phyloP scores from a whole-genome alignment of 73 alveolate species.

The Paramecium bursaria region DNA sequence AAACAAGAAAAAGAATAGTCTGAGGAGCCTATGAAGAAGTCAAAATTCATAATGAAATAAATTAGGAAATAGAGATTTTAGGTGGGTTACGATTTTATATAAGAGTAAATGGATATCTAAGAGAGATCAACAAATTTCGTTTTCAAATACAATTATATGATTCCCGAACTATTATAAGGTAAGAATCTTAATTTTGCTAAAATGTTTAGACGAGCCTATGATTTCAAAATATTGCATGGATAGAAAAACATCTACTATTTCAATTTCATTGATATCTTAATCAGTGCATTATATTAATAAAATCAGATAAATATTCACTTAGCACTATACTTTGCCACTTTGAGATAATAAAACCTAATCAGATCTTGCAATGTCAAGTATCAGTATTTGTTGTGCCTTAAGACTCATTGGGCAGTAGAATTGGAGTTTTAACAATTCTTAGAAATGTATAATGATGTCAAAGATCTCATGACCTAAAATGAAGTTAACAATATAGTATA shows the following conservation, averaged over 20 bases:
- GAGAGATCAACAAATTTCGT: not conserved
- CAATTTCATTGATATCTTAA: conserved; percentile 38
- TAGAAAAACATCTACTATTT: not conserved
- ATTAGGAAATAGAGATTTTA: not conserved
- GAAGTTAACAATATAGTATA: conserved; percentile 16
- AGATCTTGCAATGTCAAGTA: too few species aligned
- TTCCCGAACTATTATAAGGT: not conserved
- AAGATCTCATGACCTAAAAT: conserved; percentile 30
- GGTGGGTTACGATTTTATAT: not conserved
- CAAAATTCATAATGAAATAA: not conserved
- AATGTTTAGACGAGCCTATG: conserved; percentile 45
- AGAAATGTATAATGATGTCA: conserved; percentile 26
- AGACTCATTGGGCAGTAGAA: conserved; percentile 51
- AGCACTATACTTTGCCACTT: conserved; percentile 36
- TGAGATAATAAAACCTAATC: conserved; percentile 30
- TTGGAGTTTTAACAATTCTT: conserved; percentile 15
- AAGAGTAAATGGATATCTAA: not conserved
- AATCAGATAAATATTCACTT: conserved; percentile 32
- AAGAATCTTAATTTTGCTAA: conserved; percentile 33
- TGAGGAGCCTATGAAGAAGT: conserved; percentile 10
- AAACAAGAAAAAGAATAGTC: not conserved
- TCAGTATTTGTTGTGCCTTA: not conserved
- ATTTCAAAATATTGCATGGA: too few species aligned
- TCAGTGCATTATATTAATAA: not conserved
- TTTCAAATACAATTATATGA: conserved; percentile 5